These are phyloP conservation scores for Penicillium sp. DNA, from an alignment of 2,329 filamentous ascomycete species.

Conservation along the genomic window DNA sequence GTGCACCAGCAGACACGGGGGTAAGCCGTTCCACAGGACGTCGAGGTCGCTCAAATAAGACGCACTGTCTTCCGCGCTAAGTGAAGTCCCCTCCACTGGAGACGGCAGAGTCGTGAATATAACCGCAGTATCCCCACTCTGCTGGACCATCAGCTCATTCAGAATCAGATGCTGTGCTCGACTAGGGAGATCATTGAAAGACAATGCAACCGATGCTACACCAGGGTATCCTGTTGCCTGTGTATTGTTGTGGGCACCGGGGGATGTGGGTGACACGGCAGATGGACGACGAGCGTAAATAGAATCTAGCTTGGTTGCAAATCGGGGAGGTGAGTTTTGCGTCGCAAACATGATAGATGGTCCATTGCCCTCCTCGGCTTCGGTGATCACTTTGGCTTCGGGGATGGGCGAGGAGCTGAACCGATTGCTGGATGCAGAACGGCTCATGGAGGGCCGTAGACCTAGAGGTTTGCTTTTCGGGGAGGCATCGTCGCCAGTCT, in stretches of 20 bases:
- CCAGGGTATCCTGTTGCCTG: conserved; percentile 51
- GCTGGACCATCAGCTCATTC: conserved; percentile 73
- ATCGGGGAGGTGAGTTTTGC: conserved; percentile 35
- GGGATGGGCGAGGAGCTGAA: conserved; percentile 74
- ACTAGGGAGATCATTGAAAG: conserved; percentile 82
- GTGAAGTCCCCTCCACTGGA: conserved; percentile 71
- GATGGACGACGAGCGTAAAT: conserved; percentile 39
- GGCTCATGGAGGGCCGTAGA: conserved; percentile 28
- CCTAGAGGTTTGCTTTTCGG: conserved; percentile 20
- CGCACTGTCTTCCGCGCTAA: conserved; percentile 67
- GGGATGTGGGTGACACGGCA: conserved; percentile 8
- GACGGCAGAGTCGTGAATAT: conserved; percentile 81
- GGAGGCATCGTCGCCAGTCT: conserved; percentile 23
- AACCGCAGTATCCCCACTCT: conserved; percentile 70
- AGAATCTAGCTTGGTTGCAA: conserved; percentile 30
- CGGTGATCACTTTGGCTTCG: conserved; percentile 62
- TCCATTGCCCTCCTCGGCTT: conserved; percentile 57
- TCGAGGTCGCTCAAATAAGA: conserved; percentile 76
- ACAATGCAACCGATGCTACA: conserved; percentile 65
- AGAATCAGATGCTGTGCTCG: conserved; percentile 82
- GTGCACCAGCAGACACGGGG: conserved; percentile 74
- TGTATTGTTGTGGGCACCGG: conserved; percentile 23
- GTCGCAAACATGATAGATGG: conserved; percentile 75
- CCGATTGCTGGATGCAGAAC: conserved; percentile 35
- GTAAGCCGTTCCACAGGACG: conserved; percentile 71